Evolutionary conservation across 2,329 filamentous ascomycete genomes (phyloP).

Genomic region (Arthrobotrys musiformis): DNA sequence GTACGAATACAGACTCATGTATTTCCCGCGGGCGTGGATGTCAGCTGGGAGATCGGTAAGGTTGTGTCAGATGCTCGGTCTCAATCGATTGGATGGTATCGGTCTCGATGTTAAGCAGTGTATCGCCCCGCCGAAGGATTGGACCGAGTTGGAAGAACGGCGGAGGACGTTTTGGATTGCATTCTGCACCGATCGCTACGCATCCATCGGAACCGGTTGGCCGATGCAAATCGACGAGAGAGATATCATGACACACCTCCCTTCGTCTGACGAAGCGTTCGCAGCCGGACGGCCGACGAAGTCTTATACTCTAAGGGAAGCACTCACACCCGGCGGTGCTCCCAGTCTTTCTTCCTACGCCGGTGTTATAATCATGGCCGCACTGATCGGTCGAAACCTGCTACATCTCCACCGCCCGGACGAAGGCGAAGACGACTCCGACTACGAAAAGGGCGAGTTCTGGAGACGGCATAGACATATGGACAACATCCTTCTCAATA

Average conservation of each 20-base stretch:
- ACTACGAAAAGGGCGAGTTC: slow-evolving; percentile 90
- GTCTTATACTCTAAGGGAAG: slow-evolving; percentile 76
- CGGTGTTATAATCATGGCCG: slow-evolving; percentile 84
- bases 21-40: slow-evolving; percentile 94
- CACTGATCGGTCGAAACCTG: slow-evolving; percentile 88
- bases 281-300: slow-evolving; percentile 79
- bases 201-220: slow-evolving; percentile 96
- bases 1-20: slow-evolving; percentile 98
- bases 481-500: slow-evolving; percentile 90
- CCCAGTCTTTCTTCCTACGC: slow-evolving; percentile 80
- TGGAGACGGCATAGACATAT: slow-evolving; percentile 92
- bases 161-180: slow-evolving; percentile 94
- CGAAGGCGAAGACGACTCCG: slow-evolving; percentile 76
- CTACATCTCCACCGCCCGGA: slow-evolving; percentile 90
- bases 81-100: slow-evolving; percentile 84
- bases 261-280: slow-evolving; percentile 84
- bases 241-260: slow-evolving; percentile 88
- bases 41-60: slow-evolving; percentile 85
- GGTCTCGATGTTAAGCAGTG: slow-evolving; percentile 94
- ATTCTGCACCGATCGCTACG: slow-evolving; percentile 89
- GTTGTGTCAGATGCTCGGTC: slow-evolving; percentile 87
- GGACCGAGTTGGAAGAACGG: slow-evolving; percentile 92
- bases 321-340: slow-evolving; percentile 77
- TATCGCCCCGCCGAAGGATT: slow-evolving; percentile 84
- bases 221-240: slow-evolving; percentile 92